These are phyloP conservation scores for Candida piceae DNA, from an alignment of 805 yeast genomes.

Conservation along the genomic window DNA sequence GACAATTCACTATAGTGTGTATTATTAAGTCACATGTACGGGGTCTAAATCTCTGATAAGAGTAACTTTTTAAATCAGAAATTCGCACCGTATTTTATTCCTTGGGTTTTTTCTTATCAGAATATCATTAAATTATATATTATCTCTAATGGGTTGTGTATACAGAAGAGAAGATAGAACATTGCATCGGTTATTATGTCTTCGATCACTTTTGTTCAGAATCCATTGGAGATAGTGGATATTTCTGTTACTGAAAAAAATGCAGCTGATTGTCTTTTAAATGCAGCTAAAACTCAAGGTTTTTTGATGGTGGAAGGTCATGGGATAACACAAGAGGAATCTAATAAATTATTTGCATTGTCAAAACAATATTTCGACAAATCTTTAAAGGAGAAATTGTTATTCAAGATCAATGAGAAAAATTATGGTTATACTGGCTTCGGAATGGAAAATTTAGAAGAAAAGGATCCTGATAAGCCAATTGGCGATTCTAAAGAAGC, in stretches of 20 bases:
- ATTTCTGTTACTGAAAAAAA: slow-evolving; percentile 26
- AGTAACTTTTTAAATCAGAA: too few relatives aligned
- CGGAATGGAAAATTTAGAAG: slow-evolving; percentile 34
- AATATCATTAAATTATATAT: too few relatives aligned
- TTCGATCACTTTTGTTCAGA: too few relatives aligned
- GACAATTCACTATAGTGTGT: too few relatives aligned
- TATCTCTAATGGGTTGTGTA: too few relatives aligned
- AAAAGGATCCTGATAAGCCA: slow-evolving; percentile 18
- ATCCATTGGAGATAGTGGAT: slow-evolving; percentile 44
- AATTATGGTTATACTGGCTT: slow-evolving; percentile 44
- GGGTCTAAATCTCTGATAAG: too few relatives aligned
- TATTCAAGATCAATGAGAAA: slow-evolving; percentile 30
- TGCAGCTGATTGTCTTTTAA: slow-evolving; percentile 35
- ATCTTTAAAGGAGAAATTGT: slow-evolving; percentile 31
- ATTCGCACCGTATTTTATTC: too few relatives aligned
- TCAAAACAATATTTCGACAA: slow-evolving; percentile 36
- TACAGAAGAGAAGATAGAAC: background rate
- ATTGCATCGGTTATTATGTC: too few relatives aligned
- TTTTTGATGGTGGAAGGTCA: slow-evolving; percentile 51
- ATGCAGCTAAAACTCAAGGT: slow-evolving; percentile 47
- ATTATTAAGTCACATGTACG: too few relatives aligned
- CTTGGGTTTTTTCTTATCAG: too few relatives aligned
- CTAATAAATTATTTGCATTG: slow-evolving; percentile 23
- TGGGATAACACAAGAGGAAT: slow-evolving; percentile 40
- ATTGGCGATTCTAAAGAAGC: slow-evolving; percentile 64